Percentiles rank a stretch among this genome's conserved stretches.
phyloP scores from a whole-genome alignment of 2,329 filamentous ascomycete species.

The Ambrosiella cleistominuta region DNA sequence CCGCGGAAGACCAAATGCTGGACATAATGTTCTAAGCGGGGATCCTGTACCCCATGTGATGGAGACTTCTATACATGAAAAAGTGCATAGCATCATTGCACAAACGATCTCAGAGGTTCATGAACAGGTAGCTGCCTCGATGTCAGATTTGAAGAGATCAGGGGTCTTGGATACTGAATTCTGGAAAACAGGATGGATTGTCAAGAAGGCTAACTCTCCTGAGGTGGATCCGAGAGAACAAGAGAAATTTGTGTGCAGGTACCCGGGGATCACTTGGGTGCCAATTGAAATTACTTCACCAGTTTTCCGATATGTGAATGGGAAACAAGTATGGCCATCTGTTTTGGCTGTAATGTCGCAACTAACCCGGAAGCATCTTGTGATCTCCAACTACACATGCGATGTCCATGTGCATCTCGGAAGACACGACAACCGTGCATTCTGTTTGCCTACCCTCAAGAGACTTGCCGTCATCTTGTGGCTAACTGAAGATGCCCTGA shows the following conservation, averaged over 20 bases:
- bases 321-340: not conserved
- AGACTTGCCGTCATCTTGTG: conserved; percentile 21
- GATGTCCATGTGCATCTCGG: conserved; percentile 25
- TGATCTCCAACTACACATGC: conserved; percentile 23
- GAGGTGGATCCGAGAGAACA: conserved; percentile 16
- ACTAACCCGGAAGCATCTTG: not conserved
- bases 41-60: not conserved
- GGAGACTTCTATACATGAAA: not conserved
- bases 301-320: conserved; percentile 18
- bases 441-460: conserved; percentile 20
- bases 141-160: conserved; percentile 16
- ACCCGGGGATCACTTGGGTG: conserved; percentile 19
- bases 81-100: conserved; percentile 16
- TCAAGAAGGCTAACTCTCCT: conserved; percentile 26
- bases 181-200: conserved; percentile 23
- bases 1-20: not conserved
- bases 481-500: conserved; percentile 22
- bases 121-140: conserved; percentile 17
- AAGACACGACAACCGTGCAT: conserved; percentile 19
- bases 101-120: conserved; percentile 15
- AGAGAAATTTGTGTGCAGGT: conserved; percentile 13
- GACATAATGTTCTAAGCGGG: not conserved
- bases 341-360: not conserved
- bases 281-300: conserved; percentile 24
- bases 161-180: conserved; percentile 18